These are phyloP conservation scores for Globisporangium ultimum DNA, from an alignment of 352 stramenopile genomes.

Conservation along the genomic window DNA sequence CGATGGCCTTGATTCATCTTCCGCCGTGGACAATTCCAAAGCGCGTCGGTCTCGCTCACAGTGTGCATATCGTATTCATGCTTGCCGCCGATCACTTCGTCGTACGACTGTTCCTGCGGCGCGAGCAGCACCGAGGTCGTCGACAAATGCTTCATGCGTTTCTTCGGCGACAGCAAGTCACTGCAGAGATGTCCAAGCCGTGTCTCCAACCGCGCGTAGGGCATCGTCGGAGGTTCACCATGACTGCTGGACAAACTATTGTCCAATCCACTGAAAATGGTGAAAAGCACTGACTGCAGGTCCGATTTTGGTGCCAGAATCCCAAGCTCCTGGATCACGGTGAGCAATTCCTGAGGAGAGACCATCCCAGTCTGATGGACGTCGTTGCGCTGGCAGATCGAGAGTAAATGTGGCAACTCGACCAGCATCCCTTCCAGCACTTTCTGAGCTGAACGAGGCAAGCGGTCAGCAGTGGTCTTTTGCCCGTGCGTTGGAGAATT, in stretches of 20 bases:
- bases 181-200: slow-evolving; percentile 53
- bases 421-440: slow-evolving; percentile 65
- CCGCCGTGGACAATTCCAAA: slow-evolving; percentile 66
- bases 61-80: slow-evolving; percentile 36
- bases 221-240: slow-evolving; percentile 19
- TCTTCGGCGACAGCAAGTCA: slow-evolving; percentile 64
- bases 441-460: slow-evolving; percentile 62
- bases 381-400: slow-evolving; percentile 51
- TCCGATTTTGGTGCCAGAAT: slow-evolving; percentile 56
- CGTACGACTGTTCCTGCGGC: slow-evolving; percentile 41
- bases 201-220: slow-evolving; percentile 41
- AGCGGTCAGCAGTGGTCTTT: background rate
- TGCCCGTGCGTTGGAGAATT: background rate
- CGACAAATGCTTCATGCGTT: slow-evolving; percentile 61
- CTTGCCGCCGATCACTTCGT: slow-evolving; percentile 16
- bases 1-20: slow-evolving; percentile 59
- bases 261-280: slow-evolving; percentile 25
- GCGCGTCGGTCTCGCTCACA: slow-evolving; percentile 36
- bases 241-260: background rate
- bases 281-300: slow-evolving; percentile 48
- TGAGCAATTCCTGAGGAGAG: slow-evolving; percentile 39
- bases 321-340: slow-evolving; percentile 54
- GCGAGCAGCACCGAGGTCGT: slow-evolving; percentile 64
- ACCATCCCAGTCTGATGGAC: slow-evolving; percentile 35
- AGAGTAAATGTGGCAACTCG: slow-evolving; percentile 33